Evolutionary conservation across 192 early-diverging fungal genomes (phyloP).

Genomic region (Bifiguratus adelaidae): DNA sequence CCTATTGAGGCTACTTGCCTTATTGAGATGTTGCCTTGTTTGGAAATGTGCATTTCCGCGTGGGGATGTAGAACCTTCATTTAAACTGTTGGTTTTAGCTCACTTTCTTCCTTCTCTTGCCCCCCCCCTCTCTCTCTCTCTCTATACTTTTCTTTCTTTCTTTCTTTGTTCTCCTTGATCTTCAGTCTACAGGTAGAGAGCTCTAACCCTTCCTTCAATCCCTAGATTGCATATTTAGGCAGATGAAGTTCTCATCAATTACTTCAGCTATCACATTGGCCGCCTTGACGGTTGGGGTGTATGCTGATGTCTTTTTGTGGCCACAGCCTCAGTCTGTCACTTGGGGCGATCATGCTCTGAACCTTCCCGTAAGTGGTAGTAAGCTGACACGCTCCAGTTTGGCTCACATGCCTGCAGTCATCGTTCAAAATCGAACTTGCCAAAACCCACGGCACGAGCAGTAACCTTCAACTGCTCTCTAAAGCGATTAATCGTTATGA

Average conservation of each 20-base stretch:
- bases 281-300: neutral
- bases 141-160: neutral
- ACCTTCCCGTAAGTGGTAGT: conserved; percentile 6
- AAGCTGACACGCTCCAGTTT: neutral
- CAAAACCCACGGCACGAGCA: conserved; percentile 13
- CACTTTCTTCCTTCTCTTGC: neutral
- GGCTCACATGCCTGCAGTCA: neutral
- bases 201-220: too few relatives aligned
- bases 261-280: conserved; percentile 6
- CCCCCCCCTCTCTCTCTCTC: neutral
- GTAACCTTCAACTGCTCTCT: conserved; percentile 5
- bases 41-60: too few relatives aligned
- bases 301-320: conserved; percentile 6
- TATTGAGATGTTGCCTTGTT: too few relatives aligned
- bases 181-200: too few relatives aligned
- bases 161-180: too few relatives aligned
- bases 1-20: too few relatives aligned
- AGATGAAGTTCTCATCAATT: conserved; percentile 6
- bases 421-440: conserved; percentile 5
- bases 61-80: too few relatives aligned
- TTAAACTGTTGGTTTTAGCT: neutral
- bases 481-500: conserved; percentile 18
- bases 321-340: conserved; percentile 9
- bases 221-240: too few relatives aligned
- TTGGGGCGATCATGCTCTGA: conserved; percentile 6